A percentile compares a stretch with the other conserved stretches of the same genome.
Evolutionary conservation across 2,329 filamentous ascomycete genomes (phyloP).

Genomic region (Dothistroma pini): DNA sequence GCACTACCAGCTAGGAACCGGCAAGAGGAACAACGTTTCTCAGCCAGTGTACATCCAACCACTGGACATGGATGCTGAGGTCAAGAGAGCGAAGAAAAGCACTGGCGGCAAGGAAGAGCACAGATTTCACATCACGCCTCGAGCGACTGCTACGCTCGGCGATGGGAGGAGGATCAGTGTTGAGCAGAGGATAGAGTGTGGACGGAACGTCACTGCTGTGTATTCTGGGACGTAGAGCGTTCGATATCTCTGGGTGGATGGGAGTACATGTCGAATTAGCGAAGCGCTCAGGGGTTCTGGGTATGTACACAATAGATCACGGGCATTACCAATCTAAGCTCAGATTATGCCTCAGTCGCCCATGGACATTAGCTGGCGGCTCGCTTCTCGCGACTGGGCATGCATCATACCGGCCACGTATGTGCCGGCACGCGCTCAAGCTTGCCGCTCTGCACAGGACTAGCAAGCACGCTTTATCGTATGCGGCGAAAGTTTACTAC

Average conservation of each 20-base stretch:
- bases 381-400: too few species aligned
- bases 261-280: background rate
- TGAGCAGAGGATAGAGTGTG: constrained; percentile 87
- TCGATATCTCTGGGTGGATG: background rate
- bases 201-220: constrained; percentile 73
- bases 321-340: background rate
- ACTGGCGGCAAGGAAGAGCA: constrained; percentile 61
- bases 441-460: too few species aligned
- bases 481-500: too few species aligned
- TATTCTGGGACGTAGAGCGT: constrained; percentile 57
- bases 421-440: too few species aligned
- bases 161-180: constrained; percentile 66
- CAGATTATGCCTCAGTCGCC: background rate
- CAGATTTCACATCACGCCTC: constrained; percentile 76
- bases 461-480: too few species aligned
- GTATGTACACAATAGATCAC: background rate
- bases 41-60: constrained; percentile 75
- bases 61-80: constrained; percentile 62
- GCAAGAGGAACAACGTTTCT: constrained; percentile 76
- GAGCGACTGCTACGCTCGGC: constrained; percentile 64
- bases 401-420: too few species aligned
- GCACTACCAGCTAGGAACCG: constrained; percentile 86
- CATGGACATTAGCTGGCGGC: too few species aligned
- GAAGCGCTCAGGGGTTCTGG: background rate
- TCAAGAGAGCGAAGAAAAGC: constrained; percentile 57